These are phyloP conservation scores for Dothideomycetes sp. DNA, from an alignment of 2,329 filamentous ascomycete genomes.

Conservation along the genomic window DNA sequence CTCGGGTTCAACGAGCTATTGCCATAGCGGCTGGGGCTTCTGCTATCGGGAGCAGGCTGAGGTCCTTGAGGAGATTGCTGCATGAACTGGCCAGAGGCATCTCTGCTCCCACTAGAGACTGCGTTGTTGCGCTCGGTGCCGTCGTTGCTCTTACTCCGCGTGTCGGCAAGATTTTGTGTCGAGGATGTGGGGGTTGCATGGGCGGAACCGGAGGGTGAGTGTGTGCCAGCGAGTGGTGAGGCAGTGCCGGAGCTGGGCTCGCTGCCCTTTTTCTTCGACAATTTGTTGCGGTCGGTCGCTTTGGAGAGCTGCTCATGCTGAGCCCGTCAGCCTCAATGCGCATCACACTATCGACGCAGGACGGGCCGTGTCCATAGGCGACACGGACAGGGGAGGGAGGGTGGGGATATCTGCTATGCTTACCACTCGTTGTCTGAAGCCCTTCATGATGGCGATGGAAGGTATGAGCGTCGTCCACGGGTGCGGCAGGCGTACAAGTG, in stretches of 20 bases:
- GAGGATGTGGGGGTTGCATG: slow-evolving; percentile 77
- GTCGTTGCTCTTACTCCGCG: slow-evolving; percentile 54
- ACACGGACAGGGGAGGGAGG: slow-evolving; percentile 31
- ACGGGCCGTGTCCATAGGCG: slow-evolving; percentile 4
- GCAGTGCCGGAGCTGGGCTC: slow-evolving; percentile 53
- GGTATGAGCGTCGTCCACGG: neutral
- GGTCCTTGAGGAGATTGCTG: slow-evolving; percentile 8
- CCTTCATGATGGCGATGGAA: slow-evolving; percentile 58
- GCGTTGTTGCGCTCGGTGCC: slow-evolving; percentile 17
- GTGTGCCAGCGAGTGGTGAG: slow-evolving; percentile 51
- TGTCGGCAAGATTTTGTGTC: slow-evolving; percentile 74
- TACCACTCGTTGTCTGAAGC: slow-evolving; percentile 95
- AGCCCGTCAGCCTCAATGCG: slow-evolving; percentile 7
- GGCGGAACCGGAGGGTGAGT: slow-evolving; percentile 50
- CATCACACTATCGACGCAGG: neutral
- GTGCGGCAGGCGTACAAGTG: neutral
- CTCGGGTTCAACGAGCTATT: slow-evolving; percentile 44
- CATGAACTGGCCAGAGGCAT: slow-evolving; percentile 18
- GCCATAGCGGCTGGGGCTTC: slow-evolving; percentile 6
- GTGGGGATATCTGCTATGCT: slow-evolving; percentile 30
- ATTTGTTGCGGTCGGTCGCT: slow-evolving; percentile 71
- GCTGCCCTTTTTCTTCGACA: slow-evolving; percentile 50
- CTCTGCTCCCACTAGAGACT: slow-evolving; percentile 7
- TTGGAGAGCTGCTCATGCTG: slow-evolving; percentile 79
- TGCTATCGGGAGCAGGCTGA: slow-evolving; percentile 2